Conservation (phyloP, 1,284 basidiomycete genomes). For the Trichosporon sp. region DNA sequence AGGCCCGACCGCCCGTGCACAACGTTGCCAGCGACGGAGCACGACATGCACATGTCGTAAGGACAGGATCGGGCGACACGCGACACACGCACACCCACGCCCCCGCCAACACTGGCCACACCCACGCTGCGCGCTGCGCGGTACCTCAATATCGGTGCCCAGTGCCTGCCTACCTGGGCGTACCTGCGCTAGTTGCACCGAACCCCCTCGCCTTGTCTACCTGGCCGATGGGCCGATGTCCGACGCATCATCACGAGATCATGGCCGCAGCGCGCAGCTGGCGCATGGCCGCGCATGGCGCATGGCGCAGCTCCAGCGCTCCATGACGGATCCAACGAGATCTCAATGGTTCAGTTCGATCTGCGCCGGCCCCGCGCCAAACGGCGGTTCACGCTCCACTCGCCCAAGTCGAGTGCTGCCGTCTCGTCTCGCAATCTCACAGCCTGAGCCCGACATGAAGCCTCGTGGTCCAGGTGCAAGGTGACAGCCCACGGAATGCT, state of each 20-base stretch:
- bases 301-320: neutral
- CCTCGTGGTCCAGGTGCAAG: neutral
- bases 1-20: too few species aligned
- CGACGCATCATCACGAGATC: neutral
- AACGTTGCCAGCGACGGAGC: neutral
- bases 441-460: too few species aligned
- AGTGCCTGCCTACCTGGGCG: neutral
- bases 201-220: neutral
- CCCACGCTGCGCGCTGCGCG: neutral
- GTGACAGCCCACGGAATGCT: neutral
- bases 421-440: too few species aligned
- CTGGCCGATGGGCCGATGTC: too few species aligned
- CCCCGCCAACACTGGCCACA: too few species aligned
- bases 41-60: neutral
- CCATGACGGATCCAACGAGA: too few species aligned
- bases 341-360: too few species aligned
- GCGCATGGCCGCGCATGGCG: too few species aligned
- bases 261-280: neutral
- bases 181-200: neutral
- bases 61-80: neutral
- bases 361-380: too few species aligned
- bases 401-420: neutral
- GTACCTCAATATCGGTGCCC: neutral
- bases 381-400: too few species aligned
- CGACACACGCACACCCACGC: neutral